phyloP scores from a whole-genome alignment of 2,329 filamentous ascomycete genomes.

The Dryadomyces quercus-mongolicae region DNA sequence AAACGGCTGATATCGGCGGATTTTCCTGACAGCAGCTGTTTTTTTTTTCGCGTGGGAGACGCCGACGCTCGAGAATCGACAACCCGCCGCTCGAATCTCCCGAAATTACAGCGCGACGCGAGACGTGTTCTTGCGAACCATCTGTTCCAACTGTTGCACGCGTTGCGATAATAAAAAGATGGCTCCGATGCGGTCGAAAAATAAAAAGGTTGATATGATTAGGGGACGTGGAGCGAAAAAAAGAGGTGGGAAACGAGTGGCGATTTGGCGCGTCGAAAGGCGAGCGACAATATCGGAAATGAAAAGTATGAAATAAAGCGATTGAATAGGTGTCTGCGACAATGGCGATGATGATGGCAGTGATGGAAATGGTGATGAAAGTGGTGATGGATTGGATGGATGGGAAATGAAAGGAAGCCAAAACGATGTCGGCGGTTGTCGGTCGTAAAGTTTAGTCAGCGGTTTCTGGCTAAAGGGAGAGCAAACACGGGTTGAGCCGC shows the following conservation, averaged over 20 bases:
- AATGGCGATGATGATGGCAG: not conserved
- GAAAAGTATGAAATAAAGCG: not conserved
- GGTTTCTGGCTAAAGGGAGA: not conserved
- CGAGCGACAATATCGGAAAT: not conserved
- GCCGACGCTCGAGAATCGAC: not conserved
- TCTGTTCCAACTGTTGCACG: not conserved
- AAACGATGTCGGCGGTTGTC: not conserved
- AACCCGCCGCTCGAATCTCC: conserved; percentile 4
- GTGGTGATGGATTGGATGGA: not conserved
- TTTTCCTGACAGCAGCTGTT: not conserved
- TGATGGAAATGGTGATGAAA: not conserved
- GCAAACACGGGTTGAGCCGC: not conserved
- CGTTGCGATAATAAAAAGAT: not conserved
- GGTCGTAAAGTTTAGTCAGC: conserved; percentile 1
- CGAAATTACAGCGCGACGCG: conserved; percentile 4
- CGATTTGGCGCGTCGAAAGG: not conserved
- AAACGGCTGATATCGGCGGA: not conserved
- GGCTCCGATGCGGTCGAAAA: not conserved
- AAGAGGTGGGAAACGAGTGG: not conserved
- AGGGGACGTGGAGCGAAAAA: not conserved
- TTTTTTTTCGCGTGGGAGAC: not conserved
- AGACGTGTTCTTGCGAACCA: not conserved
- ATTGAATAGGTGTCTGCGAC: not conserved
- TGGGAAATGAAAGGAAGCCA: not conserved
- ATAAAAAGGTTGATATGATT: not conserved